Evolutionary conservation across 306 rosid genomes (phyloP), one percentile per base, ranked within the genome.

Genomic region (Abrus precatorius): DNA sequence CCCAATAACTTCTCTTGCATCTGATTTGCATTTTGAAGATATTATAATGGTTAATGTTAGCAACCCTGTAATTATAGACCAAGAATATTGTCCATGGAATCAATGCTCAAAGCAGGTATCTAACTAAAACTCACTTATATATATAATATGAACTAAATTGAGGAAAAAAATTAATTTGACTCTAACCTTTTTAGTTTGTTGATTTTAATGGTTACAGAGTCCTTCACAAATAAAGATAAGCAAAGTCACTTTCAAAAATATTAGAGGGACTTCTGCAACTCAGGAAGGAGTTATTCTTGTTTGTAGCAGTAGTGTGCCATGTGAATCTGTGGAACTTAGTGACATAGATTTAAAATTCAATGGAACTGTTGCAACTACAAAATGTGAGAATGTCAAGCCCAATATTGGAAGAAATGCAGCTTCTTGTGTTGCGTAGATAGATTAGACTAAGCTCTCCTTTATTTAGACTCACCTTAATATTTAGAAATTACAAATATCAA

Each of bases 21-120:
- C 83, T 8, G 30, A 90, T 69, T 14, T 87, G 59, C 84, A 69
- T 67, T 87, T 90, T 30, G 81, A 69, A 28, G 76, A 84, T 40
- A 81, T 86, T 32, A 69, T 3, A 38, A 80, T 89, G 90, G 9
- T n/a, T 0, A 53, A 83, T 38, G 92, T 89, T 1, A 9, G 1
- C 1, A 83, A 74, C 27, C 89, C 86, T 0, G 6, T 89, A 7
- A 0, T 87, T 6, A 56, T 85, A 8, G 87, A 89, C 52, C 90
- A 86, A 83, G 86, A 69, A 20, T 85, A 89, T 20, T 87, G 89
- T 68, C 90, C 89, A 3, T 75, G 66, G 67, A 81, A 79, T 32
- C 68, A 70, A 0, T 87, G 90, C 86, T 53, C 49, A 0, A 34
- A 9, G 13, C 5, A 57, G 83, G 88, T 84, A 52, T 14, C n/a